A percentile compares a stretch with the other conserved stretches of the same genome.
Conservation (phyloP, 257 asterid species). For the Solanum dulcamara region DNA sequence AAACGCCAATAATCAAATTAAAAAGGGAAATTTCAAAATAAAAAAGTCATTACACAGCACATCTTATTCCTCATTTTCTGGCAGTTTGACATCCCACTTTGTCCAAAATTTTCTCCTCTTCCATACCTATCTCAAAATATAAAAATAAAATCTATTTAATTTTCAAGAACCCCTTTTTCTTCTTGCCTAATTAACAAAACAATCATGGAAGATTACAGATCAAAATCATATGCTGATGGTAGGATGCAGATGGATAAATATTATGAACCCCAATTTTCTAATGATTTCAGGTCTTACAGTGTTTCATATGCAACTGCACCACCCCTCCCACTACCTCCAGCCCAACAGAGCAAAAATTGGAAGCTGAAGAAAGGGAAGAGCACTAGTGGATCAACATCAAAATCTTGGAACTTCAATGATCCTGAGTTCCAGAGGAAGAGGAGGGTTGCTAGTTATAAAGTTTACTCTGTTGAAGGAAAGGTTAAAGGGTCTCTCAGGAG, state of each 20-base stretch:
- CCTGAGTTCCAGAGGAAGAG: constrained; percentile 87
- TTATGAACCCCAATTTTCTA: constrained; percentile 12
- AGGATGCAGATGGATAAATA: constrained; percentile 20
- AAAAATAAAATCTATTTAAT: not conserved
- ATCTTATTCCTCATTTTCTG: not conserved
- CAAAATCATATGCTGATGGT: constrained; percentile 18
- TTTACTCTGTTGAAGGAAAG: constrained; percentile 73
- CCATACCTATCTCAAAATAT: not conserved
- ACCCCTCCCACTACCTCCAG: not conserved
- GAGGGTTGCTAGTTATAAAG: constrained; percentile 84
- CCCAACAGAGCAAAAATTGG: constrained; percentile 13
- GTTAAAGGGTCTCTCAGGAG: constrained; percentile 68
- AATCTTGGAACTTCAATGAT: constrained; percentile 49
- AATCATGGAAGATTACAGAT: constrained; percentile 21
- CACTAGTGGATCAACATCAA: constrained; percentile 18
- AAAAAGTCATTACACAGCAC: not conserved
- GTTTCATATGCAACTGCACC: constrained; percentile 24
- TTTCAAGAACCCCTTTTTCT: not conserved
- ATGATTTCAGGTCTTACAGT: constrained; percentile 48
- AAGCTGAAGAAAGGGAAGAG: constrained; percentile 49
- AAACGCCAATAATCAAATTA: not conserved
- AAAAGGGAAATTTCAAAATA: not conserved
- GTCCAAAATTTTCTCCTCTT: constrained; percentile 8
- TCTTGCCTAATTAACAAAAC: not conserved
- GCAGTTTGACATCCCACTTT: constrained; percentile 16